Conservation (phyloP, 768 basidiomycete genomes). For the Naematelia encephala region DNA sequence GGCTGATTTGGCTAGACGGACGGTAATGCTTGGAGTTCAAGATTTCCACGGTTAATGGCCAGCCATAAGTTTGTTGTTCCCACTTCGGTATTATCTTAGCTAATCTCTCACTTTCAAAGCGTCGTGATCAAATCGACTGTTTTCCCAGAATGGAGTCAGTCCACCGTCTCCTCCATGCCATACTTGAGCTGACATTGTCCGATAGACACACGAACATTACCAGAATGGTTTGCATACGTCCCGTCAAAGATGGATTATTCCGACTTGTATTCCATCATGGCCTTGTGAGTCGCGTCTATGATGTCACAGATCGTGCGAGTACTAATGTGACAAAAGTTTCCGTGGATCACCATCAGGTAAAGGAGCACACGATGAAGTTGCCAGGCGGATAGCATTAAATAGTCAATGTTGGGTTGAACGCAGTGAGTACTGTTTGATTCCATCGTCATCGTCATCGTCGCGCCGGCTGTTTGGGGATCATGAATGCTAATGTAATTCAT, state of each 20-base stretch:
- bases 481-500: not conserved
- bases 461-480: not conserved
- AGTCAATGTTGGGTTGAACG: constrained; percentile 52
- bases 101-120: constrained; percentile 21
- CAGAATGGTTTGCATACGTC: constrained; percentile 52
- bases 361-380: constrained; percentile 51
- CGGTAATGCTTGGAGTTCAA: constrained; percentile 51
- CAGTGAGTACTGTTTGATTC: constrained; percentile 29
- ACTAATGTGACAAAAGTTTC: constrained; percentile 46
- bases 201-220: constrained; percentile 48
- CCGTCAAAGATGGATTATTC: constrained; percentile 52
- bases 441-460: not conserved
- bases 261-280: constrained; percentile 51
- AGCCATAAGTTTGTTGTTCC: constrained; percentile 46
- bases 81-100: not conserved
- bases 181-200: not conserved
- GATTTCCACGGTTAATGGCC: constrained; percentile 52
- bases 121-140: constrained; percentile 52
- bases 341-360: constrained; percentile 47
- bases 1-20: constrained; percentile 40
- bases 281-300: constrained; percentile 42
- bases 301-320: too few species aligned
- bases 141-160: constrained; percentile 52
- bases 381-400: constrained; percentile 50
- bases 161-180: not conserved